Conservation (phyloP, 495 filamentous ascomycete genomes). For the Neurospora sp. region DNA sequence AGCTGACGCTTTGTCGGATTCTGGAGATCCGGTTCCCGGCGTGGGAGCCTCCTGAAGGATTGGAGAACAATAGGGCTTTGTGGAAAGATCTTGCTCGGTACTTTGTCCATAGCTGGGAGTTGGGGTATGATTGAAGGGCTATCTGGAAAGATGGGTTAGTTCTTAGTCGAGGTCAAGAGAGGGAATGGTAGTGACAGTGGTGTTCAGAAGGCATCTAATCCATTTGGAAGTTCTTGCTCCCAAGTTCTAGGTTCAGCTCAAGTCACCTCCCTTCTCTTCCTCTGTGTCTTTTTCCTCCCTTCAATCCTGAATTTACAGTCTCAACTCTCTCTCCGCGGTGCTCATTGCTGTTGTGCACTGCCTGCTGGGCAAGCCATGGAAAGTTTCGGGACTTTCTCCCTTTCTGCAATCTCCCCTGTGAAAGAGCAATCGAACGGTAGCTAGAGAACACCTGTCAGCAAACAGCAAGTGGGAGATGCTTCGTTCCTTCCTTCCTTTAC, state of each 20-base stretch:
- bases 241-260: not conserved
- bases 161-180: not conserved
- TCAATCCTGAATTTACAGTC: not conserved
- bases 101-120: not conserved
- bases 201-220: not conserved
- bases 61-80: not conserved
- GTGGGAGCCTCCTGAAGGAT: not conserved
- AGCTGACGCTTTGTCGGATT: not conserved
- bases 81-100: not conserved
- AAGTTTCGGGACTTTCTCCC: not conserved
- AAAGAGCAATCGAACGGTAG: not conserved
- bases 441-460: not conserved
- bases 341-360: not conserved
- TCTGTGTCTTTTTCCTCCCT: not conserved
- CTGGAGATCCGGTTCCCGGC: not conserved
- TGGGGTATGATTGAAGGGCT: not conserved
- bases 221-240: not conserved
- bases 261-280: not conserved
- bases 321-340: not conserved
- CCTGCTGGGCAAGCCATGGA: too few species aligned
- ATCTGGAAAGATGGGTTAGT: not conserved
- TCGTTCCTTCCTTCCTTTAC: not conserved
- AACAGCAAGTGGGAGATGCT: not conserved
- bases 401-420: not conserved
- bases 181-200: not conserved